Base-by-base conservation (phyloP, 2,329 filamentous ascomycete species). In the Fusarium hostae region DNA sequence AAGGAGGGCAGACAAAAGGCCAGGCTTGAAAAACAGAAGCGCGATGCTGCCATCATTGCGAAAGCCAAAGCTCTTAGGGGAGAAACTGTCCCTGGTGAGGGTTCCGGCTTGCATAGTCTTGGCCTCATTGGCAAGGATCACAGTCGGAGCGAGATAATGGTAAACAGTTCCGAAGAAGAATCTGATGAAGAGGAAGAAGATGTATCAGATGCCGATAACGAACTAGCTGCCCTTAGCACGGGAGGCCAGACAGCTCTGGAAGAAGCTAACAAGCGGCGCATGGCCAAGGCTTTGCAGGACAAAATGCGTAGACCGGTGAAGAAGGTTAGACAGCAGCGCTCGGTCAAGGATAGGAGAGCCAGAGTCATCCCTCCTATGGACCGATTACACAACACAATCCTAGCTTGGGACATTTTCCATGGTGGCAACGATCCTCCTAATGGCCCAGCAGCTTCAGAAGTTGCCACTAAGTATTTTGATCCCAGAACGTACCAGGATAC, bases 381-480 rank as follows among this genome's bases (percentile, higher is more conserved):
- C 40, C 86, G 89, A 20, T 83, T 99, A 34, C 96, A 98, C 79
- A 91, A 92, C 75, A 91, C 91, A 22, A 94, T 99, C 55, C 88
- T 99, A 6, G 89, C 92, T 61, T 99, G 96, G 96, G 93, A 99
- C 73, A 97, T 97, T 73, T 99, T 98, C 80, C 93, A 97, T 77
- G 85, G 90, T 48, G 94, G 94, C 32, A 94, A 95, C 76, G 92
- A 95, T 65, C 96, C 96, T 9, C 95, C 96, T 0, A 91, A 89
- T 56, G 89, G 89, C 20, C 90, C 91, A 51, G 86, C 89, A 47
- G 97, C 95, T 77, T 89, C 87, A 50, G 86, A 89, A 59, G 95
- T 99, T 15, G 90, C 92, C 9, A 91, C 93, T 68, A 89, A 89
- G 1, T 99, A 97, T 81, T 81, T 85, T 32, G 91, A 94, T 73